Conservation (phyloP, 768 basidiomycete species). For the Lactarius psammicola region DNA sequence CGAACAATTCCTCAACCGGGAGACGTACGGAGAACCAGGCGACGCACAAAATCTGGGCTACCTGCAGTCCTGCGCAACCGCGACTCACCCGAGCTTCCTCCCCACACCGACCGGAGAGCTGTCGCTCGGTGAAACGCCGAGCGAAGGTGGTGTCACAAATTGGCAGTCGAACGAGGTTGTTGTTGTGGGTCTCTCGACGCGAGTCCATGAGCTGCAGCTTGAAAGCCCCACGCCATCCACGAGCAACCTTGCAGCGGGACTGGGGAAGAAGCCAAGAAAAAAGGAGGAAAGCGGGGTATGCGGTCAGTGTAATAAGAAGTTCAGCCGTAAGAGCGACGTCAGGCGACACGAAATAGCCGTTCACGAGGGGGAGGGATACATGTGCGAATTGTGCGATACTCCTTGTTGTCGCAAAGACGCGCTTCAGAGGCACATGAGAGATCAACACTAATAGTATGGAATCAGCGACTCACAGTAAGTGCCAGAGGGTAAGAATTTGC, state of each 20-base stretch:
- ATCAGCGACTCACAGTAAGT: neutral
- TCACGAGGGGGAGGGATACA: neutral
- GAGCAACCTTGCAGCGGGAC: neutral
- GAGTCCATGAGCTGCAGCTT: neutral
- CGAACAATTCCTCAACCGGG: neutral
- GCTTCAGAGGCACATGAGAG: conserved; percentile 13
- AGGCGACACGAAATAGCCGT: conserved; percentile 15
- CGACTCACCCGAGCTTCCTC: neutral
- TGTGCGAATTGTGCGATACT: neutral
- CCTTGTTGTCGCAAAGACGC: conserved; percentile 15
- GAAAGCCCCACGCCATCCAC: neutral
- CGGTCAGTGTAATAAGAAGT: conserved; percentile 1
- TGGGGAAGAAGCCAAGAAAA: neutral
- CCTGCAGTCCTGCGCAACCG: neutral
- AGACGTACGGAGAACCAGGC: neutral
- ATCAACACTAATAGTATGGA: neutral
- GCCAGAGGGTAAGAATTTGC: neutral
- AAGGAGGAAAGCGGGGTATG: conserved; percentile 19
- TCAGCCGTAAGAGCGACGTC: conserved; percentile 18
- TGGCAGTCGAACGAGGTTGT: neutral
- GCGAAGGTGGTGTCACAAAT: neutral
- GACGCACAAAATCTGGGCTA: too few species aligned
- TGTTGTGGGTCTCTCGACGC: neutral
- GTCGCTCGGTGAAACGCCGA: neutral
- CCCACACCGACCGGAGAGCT: neutral